Conservation (phyloP, 257 asterid species). For the Hygrophila difformis region DNA sequence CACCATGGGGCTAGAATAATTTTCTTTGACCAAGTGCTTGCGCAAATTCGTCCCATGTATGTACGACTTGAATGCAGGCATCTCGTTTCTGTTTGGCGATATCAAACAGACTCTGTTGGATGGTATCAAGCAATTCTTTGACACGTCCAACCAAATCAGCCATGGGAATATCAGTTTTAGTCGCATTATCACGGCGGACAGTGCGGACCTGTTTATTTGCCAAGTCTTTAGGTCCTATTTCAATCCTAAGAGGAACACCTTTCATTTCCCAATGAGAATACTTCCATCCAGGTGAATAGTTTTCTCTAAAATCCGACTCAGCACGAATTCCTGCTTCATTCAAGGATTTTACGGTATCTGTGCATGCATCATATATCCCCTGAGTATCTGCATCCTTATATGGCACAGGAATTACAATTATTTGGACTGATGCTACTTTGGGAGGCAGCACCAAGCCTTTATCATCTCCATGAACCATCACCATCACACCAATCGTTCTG, state of each 20-base stretch:
- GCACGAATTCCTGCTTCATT: slow-evolving; percentile 76
- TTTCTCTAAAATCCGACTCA: slow-evolving; percentile 83
- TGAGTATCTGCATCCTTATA: slow-evolving; percentile 85
- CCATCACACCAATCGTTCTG: slow-evolving; percentile 95
- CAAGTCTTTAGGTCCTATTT: slow-evolving; percentile 93
- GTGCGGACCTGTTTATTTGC: slow-evolving; percentile 88
- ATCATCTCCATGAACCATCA: slow-evolving; percentile 95
- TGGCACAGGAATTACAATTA: slow-evolving; percentile 83
- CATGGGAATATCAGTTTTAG: slow-evolving; percentile 65
- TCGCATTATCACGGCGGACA: slow-evolving; percentile 75
- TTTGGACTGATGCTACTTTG: slow-evolving; percentile 80
- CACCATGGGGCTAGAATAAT: slow-evolving; percentile 96
- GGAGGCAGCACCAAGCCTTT: slow-evolving; percentile 97
- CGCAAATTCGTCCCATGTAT: slow-evolving; percentile 71
- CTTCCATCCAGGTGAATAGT: slow-evolving; percentile 98
- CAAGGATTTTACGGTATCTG: slow-evolving; percentile 53
- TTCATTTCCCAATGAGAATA: slow-evolving; percentile 98
- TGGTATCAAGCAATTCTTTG: slow-evolving; percentile 37
- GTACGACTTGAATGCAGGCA: slow-evolving; percentile 56
- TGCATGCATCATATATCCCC: slow-evolving; percentile 82
- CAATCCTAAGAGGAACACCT: slow-evolving; percentile 96
- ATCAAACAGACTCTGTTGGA: slow-evolving; percentile 65
- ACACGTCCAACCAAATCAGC: slow-evolving; percentile 47
- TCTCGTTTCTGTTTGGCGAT: slow-evolving; percentile 71
- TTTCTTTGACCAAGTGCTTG: slow-evolving; percentile 73